phyloP scores from a whole-genome alignment of 2,329 filamentous ascomycete species.

The Xylaria multiplex region DNA sequence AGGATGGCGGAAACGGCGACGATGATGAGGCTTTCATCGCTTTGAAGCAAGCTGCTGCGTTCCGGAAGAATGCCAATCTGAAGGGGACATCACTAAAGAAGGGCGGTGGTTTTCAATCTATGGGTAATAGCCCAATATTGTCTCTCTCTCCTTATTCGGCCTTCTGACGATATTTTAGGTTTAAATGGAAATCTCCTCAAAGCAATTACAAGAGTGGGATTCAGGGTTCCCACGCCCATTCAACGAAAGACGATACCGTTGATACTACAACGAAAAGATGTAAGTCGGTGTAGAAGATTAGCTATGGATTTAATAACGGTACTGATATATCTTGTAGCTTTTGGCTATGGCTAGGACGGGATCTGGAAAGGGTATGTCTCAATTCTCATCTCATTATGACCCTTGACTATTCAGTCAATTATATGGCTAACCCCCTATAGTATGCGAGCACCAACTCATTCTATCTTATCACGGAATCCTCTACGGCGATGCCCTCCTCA shows the following conservation, averaged over 20 bases:
- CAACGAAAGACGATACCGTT: slow-evolving; percentile 96
- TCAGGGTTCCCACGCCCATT: slow-evolving; percentile 95
- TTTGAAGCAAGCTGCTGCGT: slow-evolving; percentile 84
- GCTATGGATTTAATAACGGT: slow-evolving; percentile 50
- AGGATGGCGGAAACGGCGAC: slow-evolving; percentile 64
- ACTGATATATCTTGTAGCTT: slow-evolving; percentile 82
- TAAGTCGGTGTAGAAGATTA: slow-evolving; percentile 10
- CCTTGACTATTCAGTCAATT: background rate
- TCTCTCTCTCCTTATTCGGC: background rate
- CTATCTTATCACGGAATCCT: background rate
- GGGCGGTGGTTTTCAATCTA: slow-evolving; percentile 94
- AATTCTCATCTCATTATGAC: background rate
- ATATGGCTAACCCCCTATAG: slow-evolving; percentile 17
- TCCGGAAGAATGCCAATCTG: slow-evolving; percentile 82
- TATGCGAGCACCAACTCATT: slow-evolving; percentile 11
- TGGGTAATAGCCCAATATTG: slow-evolving; percentile 65
- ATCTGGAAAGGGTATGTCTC: slow-evolving; percentile 74
- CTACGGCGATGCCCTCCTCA: background rate
- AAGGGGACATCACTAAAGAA: slow-evolving; percentile 92
- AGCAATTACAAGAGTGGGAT: slow-evolving; percentile 92
- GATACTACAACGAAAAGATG: slow-evolving; percentile 85
- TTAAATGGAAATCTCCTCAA: slow-evolving; percentile 85
- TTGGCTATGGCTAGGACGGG: slow-evolving; percentile 99
- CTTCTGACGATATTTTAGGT: slow-evolving; percentile 55
- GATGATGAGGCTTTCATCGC: slow-evolving; percentile 92